phyloP scores from a whole-genome alignment of 1,284 basidiomycete species.

The Leccinum pallidistipes region DNA sequence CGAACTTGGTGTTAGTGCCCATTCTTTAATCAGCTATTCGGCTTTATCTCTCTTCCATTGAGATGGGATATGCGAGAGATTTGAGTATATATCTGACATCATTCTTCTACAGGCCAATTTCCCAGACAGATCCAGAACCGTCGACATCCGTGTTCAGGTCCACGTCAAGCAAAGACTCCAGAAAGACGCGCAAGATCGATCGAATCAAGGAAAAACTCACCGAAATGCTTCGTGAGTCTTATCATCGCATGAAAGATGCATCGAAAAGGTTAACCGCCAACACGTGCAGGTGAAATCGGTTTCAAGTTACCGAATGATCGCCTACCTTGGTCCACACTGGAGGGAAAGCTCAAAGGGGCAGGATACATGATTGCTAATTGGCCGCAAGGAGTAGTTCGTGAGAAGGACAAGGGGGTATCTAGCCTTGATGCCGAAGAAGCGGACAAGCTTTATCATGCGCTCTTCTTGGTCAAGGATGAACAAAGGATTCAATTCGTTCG shows the following conservation, averaged over 20 bases:
- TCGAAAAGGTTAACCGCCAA: background rate
- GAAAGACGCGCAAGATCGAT: background rate
- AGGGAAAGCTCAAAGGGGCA: too few relatives aligned
- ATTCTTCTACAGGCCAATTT: background rate
- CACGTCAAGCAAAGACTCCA: background rate
- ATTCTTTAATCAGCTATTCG: background rate
- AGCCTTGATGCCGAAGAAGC: background rate
- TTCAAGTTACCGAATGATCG: slow-evolving; percentile 1
- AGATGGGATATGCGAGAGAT: background rate
- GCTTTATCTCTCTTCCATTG: too few relatives aligned
- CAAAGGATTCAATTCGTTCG: background rate
- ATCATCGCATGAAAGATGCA: background rate
- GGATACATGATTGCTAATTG: too few relatives aligned
- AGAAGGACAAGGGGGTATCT: background rate
- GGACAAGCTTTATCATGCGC: background rate
- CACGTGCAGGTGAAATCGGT: background rate
- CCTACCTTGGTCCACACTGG: slow-evolving; percentile 4
- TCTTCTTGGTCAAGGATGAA: background rate
- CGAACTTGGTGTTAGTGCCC: slow-evolving; percentile 1
- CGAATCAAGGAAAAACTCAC: background rate
- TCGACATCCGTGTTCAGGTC: background rate
- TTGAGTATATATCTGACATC: background rate
- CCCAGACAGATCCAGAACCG: background rate
- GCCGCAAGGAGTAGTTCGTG: background rate
- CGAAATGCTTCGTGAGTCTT: slow-evolving; percentile 12